Conservation (phyloP, 495 filamentous ascomycete genomes). For the Aspergillus panamensis region DNA sequence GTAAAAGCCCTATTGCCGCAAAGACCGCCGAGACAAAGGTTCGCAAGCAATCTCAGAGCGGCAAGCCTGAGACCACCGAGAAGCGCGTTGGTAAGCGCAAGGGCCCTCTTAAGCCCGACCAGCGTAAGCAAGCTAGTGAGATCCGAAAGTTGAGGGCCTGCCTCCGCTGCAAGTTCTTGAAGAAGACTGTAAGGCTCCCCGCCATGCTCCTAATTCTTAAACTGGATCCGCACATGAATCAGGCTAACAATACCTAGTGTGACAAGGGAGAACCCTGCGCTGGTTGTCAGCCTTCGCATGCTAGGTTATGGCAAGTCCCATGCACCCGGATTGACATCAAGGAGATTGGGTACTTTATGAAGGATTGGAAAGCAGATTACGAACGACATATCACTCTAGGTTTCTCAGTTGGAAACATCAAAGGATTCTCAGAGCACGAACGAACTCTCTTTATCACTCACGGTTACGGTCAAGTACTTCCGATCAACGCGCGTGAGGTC, state of each 20-base stretch:
- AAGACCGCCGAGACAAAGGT: conserved; percentile 80
- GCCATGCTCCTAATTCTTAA: background rate
- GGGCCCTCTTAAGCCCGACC: conserved; percentile 86
- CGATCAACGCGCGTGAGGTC: conserved; percentile 85
- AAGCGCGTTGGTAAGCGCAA: conserved; percentile 85
- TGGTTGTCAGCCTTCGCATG: conserved; percentile 89
- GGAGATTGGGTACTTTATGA: conserved; percentile 96
- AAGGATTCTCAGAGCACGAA: conserved; percentile 80
- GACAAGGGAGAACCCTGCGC: conserved; percentile 92
- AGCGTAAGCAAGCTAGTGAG: conserved; percentile 89
- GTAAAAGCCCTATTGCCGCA: conserved; percentile 71
- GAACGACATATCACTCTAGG: conserved; percentile 82
- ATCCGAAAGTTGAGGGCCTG: conserved; percentile 90
- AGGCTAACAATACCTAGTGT: conserved; percentile 45
- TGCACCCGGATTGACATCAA: conserved; percentile 96
- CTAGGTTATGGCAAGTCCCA: conserved; percentile 89
- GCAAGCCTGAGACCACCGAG: conserved; percentile 75
- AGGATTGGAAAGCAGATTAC: conserved; percentile 94
- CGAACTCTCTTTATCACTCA: conserved; percentile 78
- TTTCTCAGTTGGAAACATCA: conserved; percentile 89
- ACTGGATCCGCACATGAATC: background rate
- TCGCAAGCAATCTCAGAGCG: conserved; percentile 64
- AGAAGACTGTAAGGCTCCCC: conserved; percentile 67
- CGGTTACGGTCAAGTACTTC: conserved; percentile 83
- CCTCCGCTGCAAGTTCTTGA: conserved; percentile 93